Conservation (phyloP, 345 rosid genomes). For the Carallia pectinifolia region DNA sequence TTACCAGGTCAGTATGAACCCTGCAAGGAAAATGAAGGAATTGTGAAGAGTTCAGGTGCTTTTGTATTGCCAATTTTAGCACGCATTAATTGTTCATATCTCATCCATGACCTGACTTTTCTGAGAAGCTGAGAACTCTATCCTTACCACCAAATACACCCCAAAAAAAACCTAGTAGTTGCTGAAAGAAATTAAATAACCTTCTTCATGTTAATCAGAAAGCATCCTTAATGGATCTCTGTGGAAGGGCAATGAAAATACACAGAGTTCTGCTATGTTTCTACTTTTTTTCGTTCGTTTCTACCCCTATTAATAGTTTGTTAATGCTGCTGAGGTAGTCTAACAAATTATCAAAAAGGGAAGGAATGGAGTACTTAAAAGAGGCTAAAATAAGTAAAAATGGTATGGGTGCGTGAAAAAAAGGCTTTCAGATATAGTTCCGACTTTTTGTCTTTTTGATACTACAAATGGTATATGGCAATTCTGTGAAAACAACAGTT, state of each 20-base stretch:
- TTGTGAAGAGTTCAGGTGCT: slow-evolving; percentile 21
- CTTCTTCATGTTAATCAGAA: too few species aligned
- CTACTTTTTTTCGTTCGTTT: background rate
- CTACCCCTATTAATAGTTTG: too few species aligned
- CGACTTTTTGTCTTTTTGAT: slow-evolving; percentile 13
- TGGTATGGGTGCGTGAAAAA: background rate
- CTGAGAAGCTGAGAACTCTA: too few species aligned
- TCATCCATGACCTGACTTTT: slow-evolving; percentile 11
- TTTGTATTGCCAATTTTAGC: slow-evolving; percentile 16
- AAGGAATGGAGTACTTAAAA: background rate
- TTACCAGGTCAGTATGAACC: slow-evolving; percentile 75
- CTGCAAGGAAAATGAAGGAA: slow-evolving; percentile 24
- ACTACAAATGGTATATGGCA: slow-evolving; percentile 21
- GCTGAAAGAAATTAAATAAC: background rate
- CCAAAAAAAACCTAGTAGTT: slow-evolving; percentile 7
- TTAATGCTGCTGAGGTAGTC: too few species aligned
- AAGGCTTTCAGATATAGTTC: background rate
- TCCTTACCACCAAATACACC: too few species aligned
- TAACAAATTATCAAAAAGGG: background rate
- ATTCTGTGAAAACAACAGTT: slow-evolving; percentile 43
- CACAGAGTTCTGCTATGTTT: too few species aligned
- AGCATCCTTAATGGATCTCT: too few species aligned
- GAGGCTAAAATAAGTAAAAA: background rate
- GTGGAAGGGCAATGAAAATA: too few species aligned
- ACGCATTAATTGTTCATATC: slow-evolving; percentile 14